phyloP scores from a whole-genome alignment of 495 filamentous ascomycete species.

The Lophiotrema nucula region DNA sequence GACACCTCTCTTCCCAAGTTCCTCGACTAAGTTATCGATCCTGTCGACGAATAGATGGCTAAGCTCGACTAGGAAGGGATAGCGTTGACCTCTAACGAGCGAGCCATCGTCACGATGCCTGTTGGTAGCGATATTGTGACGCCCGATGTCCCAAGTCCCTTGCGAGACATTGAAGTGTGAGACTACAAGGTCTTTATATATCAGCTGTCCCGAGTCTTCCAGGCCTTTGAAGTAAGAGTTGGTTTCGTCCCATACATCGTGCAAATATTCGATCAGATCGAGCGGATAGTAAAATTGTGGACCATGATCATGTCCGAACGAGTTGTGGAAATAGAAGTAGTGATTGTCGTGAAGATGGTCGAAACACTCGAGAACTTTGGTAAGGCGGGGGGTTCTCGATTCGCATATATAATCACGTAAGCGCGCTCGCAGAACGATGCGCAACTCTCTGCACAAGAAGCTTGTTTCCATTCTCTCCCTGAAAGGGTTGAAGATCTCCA shows the following conservation, averaged over 20 bases:
- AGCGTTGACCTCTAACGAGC: not conserved
- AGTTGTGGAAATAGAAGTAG: not conserved
- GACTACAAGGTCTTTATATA: not conserved
- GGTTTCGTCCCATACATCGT: not conserved
- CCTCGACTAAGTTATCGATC: not conserved
- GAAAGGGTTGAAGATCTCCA: not conserved
- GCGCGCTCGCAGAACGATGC: not conserved
- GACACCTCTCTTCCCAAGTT: not conserved
- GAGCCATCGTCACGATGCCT: not conserved
- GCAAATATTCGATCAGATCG: not conserved
- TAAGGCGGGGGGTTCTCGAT: not conserved
- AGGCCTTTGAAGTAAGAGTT: not conserved
- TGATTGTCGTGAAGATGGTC: not conserved
- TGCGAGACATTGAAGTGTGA: not conserved
- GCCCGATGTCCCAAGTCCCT: not conserved
- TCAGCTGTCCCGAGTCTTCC: not conserved
- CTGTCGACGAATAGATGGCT: not conserved
- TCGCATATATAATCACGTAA: not conserved
- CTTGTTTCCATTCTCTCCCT: not conserved
- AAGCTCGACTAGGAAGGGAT: not conserved
- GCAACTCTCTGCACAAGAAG: not conserved
- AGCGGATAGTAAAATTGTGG: not conserved
- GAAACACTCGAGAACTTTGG: not conserved
- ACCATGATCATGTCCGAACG: not conserved
- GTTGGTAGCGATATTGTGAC: not conserved